A percentile compares a stretch with the other conserved stretches of the same genome.
These are phyloP conservation scores for Houttuynia cordata DNA, from an alignment of 164 flowering plant genomes.

Conservation along the genomic window DNA sequence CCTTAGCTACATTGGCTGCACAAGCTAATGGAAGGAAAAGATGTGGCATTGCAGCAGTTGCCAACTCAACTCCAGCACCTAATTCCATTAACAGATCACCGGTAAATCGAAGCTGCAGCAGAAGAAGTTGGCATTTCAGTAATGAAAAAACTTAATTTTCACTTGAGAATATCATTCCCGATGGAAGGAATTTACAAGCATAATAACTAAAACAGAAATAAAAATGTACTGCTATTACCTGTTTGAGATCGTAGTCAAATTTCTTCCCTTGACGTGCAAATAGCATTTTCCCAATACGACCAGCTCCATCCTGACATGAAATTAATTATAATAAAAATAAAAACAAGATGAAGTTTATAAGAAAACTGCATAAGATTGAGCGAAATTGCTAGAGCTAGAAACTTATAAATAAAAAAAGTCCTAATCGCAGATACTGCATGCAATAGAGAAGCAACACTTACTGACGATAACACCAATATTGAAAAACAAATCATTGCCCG, in stretches of 20 bases:
- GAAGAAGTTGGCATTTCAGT: background rate
- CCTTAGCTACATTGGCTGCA: slow-evolving; percentile 96
- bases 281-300: slow-evolving; percentile 96
- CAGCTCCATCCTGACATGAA: slow-evolving; percentile 84
- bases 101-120: slow-evolving; percentile 66
- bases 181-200: background rate
- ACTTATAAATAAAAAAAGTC: background rate
- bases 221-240: slow-evolving; percentile 28
- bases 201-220: no score
- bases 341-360: background rate
- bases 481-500: no score
- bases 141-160: background rate
- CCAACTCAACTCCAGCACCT: slow-evolving; percentile 96
- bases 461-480: no score
- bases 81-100: slow-evolving; percentile 98
- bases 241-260: slow-evolving; percentile 95
- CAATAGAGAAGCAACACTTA: no score
- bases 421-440: background rate
- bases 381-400: background rate
- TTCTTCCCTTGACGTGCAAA: slow-evolving; percentile 94
- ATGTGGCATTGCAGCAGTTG: slow-evolving; percentile 87
- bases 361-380: background rate
- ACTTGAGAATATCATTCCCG: background rate
- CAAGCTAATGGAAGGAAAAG: slow-evolving; percentile 97
- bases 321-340: background rate